These are phyloP conservation scores for Discostella stelligeroides DNA, from an alignment of 108 stramenopile genomes.

Conservation along the genomic window DNA sequence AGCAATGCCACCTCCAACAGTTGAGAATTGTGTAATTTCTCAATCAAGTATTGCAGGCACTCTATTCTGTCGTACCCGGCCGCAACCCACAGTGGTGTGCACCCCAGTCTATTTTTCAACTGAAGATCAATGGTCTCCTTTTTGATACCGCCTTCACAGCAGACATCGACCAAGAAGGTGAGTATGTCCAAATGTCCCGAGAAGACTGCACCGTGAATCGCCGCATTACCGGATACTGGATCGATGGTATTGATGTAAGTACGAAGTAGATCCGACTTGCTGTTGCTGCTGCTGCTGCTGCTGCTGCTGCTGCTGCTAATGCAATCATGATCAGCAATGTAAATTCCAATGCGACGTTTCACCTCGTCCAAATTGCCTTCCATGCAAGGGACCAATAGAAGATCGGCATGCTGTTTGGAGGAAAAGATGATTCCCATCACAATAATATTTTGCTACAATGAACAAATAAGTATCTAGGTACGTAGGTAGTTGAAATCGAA, in stretches of 20 bases:
- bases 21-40: not conserved
- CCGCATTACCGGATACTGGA: constrained; percentile 38
- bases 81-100: constrained; percentile 50
- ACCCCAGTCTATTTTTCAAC: constrained; percentile 30
- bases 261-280: not conserved
- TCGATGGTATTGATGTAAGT: constrained; percentile 26
- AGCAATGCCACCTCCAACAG: constrained; percentile 26
- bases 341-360: constrained; percentile 45
- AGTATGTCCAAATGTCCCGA: constrained; percentile 44
- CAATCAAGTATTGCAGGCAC: constrained; percentile 45
- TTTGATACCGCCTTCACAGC: constrained; percentile 21
- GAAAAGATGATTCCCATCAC: constrained; percentile 1
- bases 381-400: constrained; percentile 50
- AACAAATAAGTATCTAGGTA: too few relatives aligned
- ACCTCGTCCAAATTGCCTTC: constrained; percentile 52
- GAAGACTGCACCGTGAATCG: constrained; percentile 51
- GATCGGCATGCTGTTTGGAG: constrained; percentile 10
- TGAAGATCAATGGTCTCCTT: constrained; percentile 16
- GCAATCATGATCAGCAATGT: constrained; percentile 12
- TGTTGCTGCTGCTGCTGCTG: not conserved
- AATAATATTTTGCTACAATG: too few relatives aligned
- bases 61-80: constrained; percentile 47
- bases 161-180: constrained; percentile 26
- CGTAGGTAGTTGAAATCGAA: too few relatives aligned
- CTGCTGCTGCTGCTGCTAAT: not conserved